Base-by-base conservation (phyloP, 495 filamentous ascomycete species). In the Wilcoxina mikolae region DNA sequence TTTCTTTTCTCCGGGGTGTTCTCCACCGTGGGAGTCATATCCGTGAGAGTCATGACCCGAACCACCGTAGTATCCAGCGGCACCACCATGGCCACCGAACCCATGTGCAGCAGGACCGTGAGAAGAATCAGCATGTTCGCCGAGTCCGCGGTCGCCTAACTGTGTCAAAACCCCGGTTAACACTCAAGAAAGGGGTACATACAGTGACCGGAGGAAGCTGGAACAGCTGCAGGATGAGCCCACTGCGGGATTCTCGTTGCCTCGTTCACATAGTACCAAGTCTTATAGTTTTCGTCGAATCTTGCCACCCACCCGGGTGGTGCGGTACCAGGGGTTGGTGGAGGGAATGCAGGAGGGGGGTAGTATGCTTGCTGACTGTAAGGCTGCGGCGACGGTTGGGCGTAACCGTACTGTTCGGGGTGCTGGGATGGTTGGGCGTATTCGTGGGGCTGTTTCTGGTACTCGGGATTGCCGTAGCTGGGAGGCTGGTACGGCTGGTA, bases 251-350 rank as follows among this genome's bases (percentile, higher is more conserved):
- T 44, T 43, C 51, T 7, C 2, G 56, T 55, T 18, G 52, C 27
- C 41, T 58, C 56, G 28, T 58, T 58, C 35, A 58, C 56, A 31
- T 58, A 58, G 9, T 54, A 58, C 56, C 56, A 58, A 3, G 39
- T 54, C 51, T 55, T 58, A 26, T 55, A 54, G 24, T 50, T 39
- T 51, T 58, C 56, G 31, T 58, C 56, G 22, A 54, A 58, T 9
- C 56, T 26, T 10, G 51, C 51, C 23, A 48, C 56, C 12, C 29
- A 58, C 9, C 56, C 51, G 25, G 51, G 43, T 5, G 56, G 56
- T 1, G 47, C 41, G 18, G 27, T 38, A 1, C 55, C 55, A 18
- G 51, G 56, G 20, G 43, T 31, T 3, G 56, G 56, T 10, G 56
- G 56, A 3, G 56, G 56, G 28, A 49, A 58, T 11, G 56, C 27